A percentile compares a stretch with the other conserved stretches of the same genome.
phyloP scores from a whole-genome alignment of 345 rosid genomes.

The Cardamine chenopodiifolia region DNA sequence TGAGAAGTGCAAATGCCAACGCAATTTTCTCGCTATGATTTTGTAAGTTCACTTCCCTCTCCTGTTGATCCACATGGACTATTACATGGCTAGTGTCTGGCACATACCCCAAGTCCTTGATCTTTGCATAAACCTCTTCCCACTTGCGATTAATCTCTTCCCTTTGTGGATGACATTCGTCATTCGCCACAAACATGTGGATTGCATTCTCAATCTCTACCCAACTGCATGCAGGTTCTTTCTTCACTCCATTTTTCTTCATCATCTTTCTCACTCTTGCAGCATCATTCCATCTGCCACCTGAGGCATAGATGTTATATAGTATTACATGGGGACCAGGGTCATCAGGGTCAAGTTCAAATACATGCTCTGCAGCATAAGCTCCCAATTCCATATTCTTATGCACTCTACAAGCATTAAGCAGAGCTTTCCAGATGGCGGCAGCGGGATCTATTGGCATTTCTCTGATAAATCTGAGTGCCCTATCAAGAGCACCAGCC shows the following conservation, averaged over 20 bases:
- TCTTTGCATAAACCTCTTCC: slow-evolving; percentile 55
- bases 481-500: slow-evolving; percentile 56
- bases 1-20: slow-evolving; percentile 69
- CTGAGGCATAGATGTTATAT: slow-evolving; percentile 62
- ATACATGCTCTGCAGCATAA: slow-evolving; percentile 58
- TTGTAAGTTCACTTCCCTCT: slow-evolving; percentile 62
- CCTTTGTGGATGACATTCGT: slow-evolving; percentile 58
- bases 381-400: slow-evolving; percentile 60
- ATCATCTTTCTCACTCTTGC: slow-evolving; percentile 62
- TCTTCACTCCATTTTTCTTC: slow-evolving; percentile 58
- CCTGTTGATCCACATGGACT: slow-evolving; percentile 59
- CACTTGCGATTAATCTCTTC: slow-evolving; percentile 54
- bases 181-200: slow-evolving; percentile 67
- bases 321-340: slow-evolving; percentile 62
- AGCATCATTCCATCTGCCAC: slow-evolving; percentile 64
- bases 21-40: slow-evolving; percentile 78
- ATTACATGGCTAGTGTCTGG: slow-evolving; percentile 65
- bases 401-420: slow-evolving; percentile 74
- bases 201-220: slow-evolving; percentile 61
- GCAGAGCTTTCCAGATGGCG: slow-evolving; percentile 65
- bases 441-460: slow-evolving; percentile 62
- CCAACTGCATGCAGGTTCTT: slow-evolving; percentile 71
- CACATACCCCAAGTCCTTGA: slow-evolving; percentile 62
- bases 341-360: slow-evolving; percentile 60
- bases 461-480: slow-evolving; percentile 51